phyloP scores from a whole-genome alignment of 2,329 filamentous ascomycete genomes.

The Rutstroemia sydowiana region DNA sequence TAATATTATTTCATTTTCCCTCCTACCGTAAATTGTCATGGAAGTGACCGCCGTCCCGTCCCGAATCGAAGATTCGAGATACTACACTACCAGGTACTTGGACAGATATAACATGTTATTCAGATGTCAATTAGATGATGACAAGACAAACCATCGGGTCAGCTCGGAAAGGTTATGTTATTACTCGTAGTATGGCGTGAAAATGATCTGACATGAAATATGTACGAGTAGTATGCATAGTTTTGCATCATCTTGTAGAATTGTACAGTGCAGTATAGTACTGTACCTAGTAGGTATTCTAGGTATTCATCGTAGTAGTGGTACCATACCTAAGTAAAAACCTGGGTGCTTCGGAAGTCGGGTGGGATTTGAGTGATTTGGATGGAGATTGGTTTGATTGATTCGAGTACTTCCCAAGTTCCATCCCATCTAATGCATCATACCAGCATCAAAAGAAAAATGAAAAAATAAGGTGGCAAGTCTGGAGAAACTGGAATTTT shows the following conservation, averaged over 20 bases:
- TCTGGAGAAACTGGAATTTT: not conserved
- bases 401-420: no score
- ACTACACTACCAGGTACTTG: constrained; percentile 3
- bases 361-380: no score
- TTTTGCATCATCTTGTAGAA: not conserved
- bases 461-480: not conserved
- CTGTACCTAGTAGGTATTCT: no score
- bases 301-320: no score
- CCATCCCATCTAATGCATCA: no score
- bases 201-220: not conserved
- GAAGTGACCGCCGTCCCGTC: constrained; percentile 1
- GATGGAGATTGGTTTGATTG: no score
- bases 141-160: not conserved
- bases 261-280: no score
- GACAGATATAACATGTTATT: no score
- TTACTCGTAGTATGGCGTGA: not conserved
- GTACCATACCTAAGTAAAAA: no score
- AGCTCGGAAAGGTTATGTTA: not conserved
- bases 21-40: not conserved
- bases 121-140: no score
- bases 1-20: not conserved
- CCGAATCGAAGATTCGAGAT: not conserved
- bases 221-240: not conserved
- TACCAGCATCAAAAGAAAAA: not conserved
- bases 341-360: no score